phyloP scores from a whole-genome alignment of 2,329 filamentous ascomycete genomes.

The Colletotrichum siamense region DNA sequence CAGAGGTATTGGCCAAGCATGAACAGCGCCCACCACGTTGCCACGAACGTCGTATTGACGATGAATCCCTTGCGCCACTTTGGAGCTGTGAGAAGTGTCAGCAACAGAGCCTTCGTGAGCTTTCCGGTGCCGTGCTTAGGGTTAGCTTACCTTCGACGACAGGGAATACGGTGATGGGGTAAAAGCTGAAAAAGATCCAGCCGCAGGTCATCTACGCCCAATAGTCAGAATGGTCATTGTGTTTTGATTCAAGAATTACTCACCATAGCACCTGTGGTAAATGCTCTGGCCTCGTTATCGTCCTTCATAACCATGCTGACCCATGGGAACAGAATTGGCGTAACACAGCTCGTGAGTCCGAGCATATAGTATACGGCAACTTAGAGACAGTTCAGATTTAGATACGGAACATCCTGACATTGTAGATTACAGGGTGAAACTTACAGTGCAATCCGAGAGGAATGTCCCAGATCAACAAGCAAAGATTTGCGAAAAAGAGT shows the following conservation, averaged over 20 bases:
- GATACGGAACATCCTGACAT: no score
- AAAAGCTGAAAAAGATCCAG: conserved; percentile 22
- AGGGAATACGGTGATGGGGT: conserved; percentile 21
- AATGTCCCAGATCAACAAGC: conserved; percentile 22
- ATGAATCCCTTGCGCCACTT: conserved; percentile 22
- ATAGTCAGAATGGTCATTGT: neutral
- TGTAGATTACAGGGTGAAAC: no score
- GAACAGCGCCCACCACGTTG: conserved; percentile 2
- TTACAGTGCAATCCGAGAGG: conserved; percentile 21
- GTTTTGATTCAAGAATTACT: neutral
- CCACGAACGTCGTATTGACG: conserved; percentile 16
- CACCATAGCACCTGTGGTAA: conserved; percentile 24
- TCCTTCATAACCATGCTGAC: conserved; percentile 23
- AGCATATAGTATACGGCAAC: conserved; percentile 22
- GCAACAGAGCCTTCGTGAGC: accelerated
- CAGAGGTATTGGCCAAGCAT: conserved; percentile 1
- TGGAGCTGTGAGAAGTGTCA: neutral
- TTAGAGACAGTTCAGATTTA: no score
- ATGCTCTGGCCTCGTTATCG: conserved; percentile 19
- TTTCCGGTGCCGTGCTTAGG: neutral
- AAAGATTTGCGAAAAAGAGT: conserved; percentile 20
- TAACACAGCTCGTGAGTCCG: conserved; percentile 21
- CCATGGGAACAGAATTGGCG: conserved; percentile 23
- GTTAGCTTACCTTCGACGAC: conserved; percentile 8
- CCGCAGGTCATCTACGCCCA: conserved; percentile 12